Conservation (phyloP, 805 yeast genomes). For the Lachancea quebecensis region DNA sequence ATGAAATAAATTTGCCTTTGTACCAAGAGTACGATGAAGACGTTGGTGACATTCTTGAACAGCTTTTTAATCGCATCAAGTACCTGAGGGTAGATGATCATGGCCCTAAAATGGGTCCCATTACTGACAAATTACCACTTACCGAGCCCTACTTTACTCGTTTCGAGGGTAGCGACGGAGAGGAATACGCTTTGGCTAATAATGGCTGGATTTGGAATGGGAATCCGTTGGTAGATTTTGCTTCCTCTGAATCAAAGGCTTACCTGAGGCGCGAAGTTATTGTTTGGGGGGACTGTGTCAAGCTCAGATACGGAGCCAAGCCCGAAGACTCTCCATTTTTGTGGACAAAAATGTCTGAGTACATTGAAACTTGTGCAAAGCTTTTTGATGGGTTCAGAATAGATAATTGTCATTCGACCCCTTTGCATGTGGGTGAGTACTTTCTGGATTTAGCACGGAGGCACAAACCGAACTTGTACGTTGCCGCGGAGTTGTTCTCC, state of each 20-base stretch:
- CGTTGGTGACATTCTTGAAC: constrained; percentile 52
- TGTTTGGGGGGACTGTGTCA: constrained; percentile 97
- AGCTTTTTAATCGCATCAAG: constrained; percentile 67
- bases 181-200: constrained; percentile 71
- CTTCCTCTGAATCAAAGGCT: constrained; percentile 68
- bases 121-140: constrained; percentile 52
- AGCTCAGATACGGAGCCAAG: constrained; percentile 71
- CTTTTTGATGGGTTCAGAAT: constrained; percentile 83
- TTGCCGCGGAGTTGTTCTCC: constrained; percentile 89
- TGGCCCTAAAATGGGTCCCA: constrained; percentile 75
- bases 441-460: constrained; percentile 81
- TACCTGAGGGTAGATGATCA: constrained; percentile 68
- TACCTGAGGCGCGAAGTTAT: constrained; percentile 88
- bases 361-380: constrained; percentile 63
- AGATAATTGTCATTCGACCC: constrained; percentile 95
- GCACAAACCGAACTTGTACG: constrained; percentile 78
- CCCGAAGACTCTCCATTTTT: constrained; percentile 82
- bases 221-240: constrained; percentile 88
- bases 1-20: constrained; percentile 69
- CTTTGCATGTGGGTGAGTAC: constrained; percentile 87
- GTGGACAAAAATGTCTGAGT: constrained; percentile 83
- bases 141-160: constrained; percentile 86
- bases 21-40: constrained; percentile 76
- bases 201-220: constrained; percentile 99
- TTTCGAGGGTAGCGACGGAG: constrained; percentile 45